Evolutionary conservation across 169 alveolate genomes (phyloP), one percentile per base, ranked within the genome.

Genomic region (Cyclospora cayetanensis): DNA sequence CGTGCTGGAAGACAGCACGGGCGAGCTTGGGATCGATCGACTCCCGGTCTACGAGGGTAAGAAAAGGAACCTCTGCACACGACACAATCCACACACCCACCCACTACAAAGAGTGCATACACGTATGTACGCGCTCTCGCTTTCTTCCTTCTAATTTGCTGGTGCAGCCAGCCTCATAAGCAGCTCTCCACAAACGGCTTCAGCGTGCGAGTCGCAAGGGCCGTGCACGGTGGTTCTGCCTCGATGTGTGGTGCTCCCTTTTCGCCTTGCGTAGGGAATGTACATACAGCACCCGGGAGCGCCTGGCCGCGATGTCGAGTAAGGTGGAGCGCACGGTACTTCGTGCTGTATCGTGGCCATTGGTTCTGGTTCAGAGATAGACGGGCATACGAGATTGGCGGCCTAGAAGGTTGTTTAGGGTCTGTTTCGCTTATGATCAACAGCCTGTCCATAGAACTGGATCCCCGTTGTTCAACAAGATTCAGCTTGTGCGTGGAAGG

Each of bases 361-460:
- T 77, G 87, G 87, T 77, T 77, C 27, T 77, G 87, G 87, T 77
- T 77, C 42, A 31, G 87, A 22, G 87, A 77, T n/a, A 42, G 41
- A 37, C 9, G 42, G 42, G 22, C 87, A 2, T 77, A 25, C 41
- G 35, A 27, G 22, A 27, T 37, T 2, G 87, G 68, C 68, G 87
- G 87, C 25, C 4, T 39, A 34, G 41, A 27, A 18, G 68, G 50
- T 4, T 77, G 68, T 77, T 34, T 77, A 7, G 87, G 87, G 18
- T 77, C 87, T 27, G 39, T 77, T 43, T 77, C 87, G 3, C 66
- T 77, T 11, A 46, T 77, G 1, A 9, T 77, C 63, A 42, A 77
- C 39, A 31, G 46, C 37, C 41, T 77, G 27, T 25, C 87, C 68
- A 77, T 77, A 63, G 87, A 77, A 9, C 66, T 77, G 5, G 63